phyloP scores from a whole-genome alignment of 179 eudicot species.

The Heliamphora pulchella region DNA sequence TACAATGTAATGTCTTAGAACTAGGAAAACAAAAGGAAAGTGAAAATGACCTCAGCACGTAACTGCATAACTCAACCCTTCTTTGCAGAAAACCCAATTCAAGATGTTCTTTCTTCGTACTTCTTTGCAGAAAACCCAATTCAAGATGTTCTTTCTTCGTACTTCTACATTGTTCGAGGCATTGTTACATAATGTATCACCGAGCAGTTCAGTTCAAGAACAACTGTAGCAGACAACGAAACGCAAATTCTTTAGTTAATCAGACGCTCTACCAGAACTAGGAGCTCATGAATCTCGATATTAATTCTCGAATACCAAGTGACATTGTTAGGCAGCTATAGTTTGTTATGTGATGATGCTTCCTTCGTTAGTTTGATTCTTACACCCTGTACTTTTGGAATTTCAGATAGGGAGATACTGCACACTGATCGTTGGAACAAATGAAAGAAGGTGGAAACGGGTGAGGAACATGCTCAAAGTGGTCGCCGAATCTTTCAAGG shows the following conservation, averaged over 20 bases:
- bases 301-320: background rate
- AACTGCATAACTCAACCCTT: background rate
- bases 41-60: background rate
- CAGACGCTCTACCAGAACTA: background rate
- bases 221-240: background rate
- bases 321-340: background rate
- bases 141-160: background rate
- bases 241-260: background rate
- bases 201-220: background rate
- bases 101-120: background rate
- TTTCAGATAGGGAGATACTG: constrained; percentile 62
- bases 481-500: constrained; percentile 78
- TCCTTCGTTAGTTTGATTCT: background rate
- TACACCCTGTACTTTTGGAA: background rate
- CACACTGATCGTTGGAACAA: constrained; percentile 76
- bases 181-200: background rate
- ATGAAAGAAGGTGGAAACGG: constrained; percentile 71
- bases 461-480: constrained; percentile 68
- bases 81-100: background rate
- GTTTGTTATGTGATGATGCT: background rate
- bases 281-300: background rate
- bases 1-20: background rate
- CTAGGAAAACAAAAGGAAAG: background rate
- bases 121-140: background rate
- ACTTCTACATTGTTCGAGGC: background rate